phyloP scores from a whole-genome alignment of 345 rosid species.

The Isatis tinctoria region DNA sequence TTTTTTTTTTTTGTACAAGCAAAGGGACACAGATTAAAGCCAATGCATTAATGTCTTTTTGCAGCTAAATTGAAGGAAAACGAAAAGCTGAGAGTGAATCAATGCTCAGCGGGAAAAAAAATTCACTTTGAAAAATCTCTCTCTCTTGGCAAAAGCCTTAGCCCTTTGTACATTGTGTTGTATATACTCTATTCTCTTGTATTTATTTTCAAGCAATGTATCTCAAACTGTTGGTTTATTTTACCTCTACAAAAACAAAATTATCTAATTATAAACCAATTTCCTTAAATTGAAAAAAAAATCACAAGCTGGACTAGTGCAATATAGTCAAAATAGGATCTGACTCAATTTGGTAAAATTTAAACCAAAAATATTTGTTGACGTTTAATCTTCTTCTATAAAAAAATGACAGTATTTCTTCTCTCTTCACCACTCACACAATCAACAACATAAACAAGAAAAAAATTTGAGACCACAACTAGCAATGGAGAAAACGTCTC shows the following conservation, averaged over 20 bases:
- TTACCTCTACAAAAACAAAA: too few species aligned
- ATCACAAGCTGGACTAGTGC: not conserved
- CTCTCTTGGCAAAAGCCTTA: not conserved
- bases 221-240: too few species aligned
- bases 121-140: not conserved
- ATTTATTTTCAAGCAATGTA: not conserved
- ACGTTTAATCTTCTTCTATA: not conserved
- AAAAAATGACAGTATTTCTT: not conserved
- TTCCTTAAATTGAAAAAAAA: not conserved
- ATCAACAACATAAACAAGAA: not conserved
- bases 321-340: not conserved
- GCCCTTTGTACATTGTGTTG: conserved; percentile 21
- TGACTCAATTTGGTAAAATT: not conserved
- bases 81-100: conserved; percentile 41
- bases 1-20: not conserved
- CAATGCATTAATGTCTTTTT: conserved; percentile 21
- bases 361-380: not conserved
- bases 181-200: not conserved
- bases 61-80: conserved; percentile 65
- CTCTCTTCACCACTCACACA: not conserved
- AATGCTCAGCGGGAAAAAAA: conserved; percentile 24
- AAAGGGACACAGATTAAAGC: too few species aligned
- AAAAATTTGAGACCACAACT: not conserved
- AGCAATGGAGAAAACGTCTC: conserved; percentile 24
- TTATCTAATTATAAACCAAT: not conserved